A percentile compares a stretch with the other conserved stretches of the same genome.
Evolutionary conservation across 257 asterid genomes (phyloP).

Genomic region (Paraleonurus japonicus): DNA sequence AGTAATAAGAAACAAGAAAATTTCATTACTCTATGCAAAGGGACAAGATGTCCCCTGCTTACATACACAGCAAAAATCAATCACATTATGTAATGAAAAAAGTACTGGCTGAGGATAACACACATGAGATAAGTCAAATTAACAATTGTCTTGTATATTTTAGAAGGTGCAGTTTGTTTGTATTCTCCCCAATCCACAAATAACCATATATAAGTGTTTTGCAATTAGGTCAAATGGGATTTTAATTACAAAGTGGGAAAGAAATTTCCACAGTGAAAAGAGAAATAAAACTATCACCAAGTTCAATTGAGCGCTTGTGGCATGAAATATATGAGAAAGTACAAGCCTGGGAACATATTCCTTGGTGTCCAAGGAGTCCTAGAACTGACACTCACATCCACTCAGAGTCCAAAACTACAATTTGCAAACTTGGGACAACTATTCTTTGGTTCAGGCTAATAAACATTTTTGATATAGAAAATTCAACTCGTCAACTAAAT

Average conservation of each 20-base stretch:
- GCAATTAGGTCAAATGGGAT: neutral
- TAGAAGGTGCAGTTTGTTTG: neutral
- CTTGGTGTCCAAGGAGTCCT: neutral
- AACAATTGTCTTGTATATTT: neutral
- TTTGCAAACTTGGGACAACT: neutral
- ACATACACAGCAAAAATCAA: neutral
- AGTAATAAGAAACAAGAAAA: too few species aligned
- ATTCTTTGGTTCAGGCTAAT: neutral
- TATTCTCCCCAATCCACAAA: neutral
- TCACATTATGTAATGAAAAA: neutral
- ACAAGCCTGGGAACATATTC: neutral
- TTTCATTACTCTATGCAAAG: neutral
- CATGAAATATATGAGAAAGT: too few species aligned
- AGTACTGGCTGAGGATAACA: neutral
- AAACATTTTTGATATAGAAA: neutral
- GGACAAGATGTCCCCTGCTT: neutral
- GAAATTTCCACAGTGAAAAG: too few species aligned
- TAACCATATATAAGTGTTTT: neutral
- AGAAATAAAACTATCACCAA: too few species aligned
- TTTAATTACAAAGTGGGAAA: neutral
- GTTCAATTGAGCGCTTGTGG: too few species aligned
- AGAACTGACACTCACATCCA: neutral
- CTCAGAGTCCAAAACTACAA: neutral
- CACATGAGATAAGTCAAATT: neutral
- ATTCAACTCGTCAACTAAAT: slow-evolving; percentile 4